phyloP scores from a whole-genome alignment of 2,329 filamentous ascomycete genomes.

The Sphaerulina populicola region DNA sequence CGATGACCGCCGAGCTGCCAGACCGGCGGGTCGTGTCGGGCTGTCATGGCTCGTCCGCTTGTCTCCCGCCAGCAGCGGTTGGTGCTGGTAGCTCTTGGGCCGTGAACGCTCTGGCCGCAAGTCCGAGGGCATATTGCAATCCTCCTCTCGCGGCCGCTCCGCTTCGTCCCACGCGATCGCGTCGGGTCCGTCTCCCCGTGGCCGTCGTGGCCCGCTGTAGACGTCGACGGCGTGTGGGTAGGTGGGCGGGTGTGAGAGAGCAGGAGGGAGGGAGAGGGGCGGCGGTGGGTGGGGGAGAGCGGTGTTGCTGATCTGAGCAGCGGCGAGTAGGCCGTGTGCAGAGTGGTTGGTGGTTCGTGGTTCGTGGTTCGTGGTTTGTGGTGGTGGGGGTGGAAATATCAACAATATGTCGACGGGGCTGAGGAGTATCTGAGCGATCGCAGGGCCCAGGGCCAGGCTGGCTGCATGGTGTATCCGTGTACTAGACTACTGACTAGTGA shows the following conservation, averaged over 20 bases:
- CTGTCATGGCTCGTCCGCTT: slow-evolving; percentile 36
- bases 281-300: no score
- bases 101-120: slow-evolving; percentile 34
- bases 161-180: slow-evolving; percentile 42
- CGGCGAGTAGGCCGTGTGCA: no score
- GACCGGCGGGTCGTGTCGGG: slow-evolving; percentile 32
- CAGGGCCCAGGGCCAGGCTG: no score
- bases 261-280: neutral
- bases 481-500: no score
- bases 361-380: no score
- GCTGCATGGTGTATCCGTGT: no score
- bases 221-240: neutral
- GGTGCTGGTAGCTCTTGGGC: slow-evolving; percentile 31
- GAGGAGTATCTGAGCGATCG: no score
- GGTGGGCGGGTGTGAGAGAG: slow-evolving; percentile 24
- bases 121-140: slow-evolving; percentile 43
- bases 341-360: no score
- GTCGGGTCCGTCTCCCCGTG: slow-evolving; percentile 28
- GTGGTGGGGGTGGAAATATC: no score
- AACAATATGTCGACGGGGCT: no score
- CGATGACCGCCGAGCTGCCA: slow-evolving; percentile 53
- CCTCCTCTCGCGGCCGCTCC: slow-evolving; percentile 20
- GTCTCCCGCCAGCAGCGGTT: slow-evolving; percentile 44
- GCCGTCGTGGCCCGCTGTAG: slow-evolving; percentile 9
- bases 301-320: no score